phyloP scores from a whole-genome alignment of 257 asterid species.

The Plantago elongata region DNA sequence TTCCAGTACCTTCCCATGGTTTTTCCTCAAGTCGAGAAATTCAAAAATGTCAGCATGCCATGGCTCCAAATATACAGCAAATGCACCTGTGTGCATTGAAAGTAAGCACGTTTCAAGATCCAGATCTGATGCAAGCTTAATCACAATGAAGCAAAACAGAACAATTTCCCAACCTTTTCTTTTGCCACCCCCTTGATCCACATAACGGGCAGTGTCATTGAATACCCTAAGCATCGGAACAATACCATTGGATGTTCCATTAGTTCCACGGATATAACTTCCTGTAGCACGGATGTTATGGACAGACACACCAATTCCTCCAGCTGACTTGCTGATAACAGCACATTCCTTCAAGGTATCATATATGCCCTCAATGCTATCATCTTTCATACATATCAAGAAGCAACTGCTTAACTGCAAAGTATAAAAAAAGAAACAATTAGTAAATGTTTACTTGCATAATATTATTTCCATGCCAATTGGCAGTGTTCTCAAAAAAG shows the following conservation, averaged over 20 bases:
- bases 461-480: background rate
- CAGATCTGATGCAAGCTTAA: background rate
- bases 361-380: conserved; percentile 94
- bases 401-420: conserved; percentile 94
- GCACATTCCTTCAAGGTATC: conserved; percentile 97
- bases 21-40: conserved; percentile 84
- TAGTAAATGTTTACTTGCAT: no score
- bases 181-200: conserved; percentile 98
- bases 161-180: conserved; percentile 59
- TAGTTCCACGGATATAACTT: conserved; percentile 95
- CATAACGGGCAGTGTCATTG: conserved; percentile 94
- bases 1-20: conserved; percentile 79
- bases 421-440: background rate
- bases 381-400: conserved; percentile 93
- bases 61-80: conserved; percentile 98
- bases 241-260: conserved; percentile 93
- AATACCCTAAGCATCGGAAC: conserved; percentile 95
- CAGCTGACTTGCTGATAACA: conserved; percentile 97
- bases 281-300: conserved; percentile 97
- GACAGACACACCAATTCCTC: conserved; percentile 89
- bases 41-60: conserved; percentile 95
- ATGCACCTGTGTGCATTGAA: conserved; percentile 58
- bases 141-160: background rate
- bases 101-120: conserved; percentile 9
- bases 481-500: conserved; percentile 1